Evolutionary conservation across 2,329 filamentous ascomycete species (phyloP).

Genomic region (Emmonsia crescens): DNA sequence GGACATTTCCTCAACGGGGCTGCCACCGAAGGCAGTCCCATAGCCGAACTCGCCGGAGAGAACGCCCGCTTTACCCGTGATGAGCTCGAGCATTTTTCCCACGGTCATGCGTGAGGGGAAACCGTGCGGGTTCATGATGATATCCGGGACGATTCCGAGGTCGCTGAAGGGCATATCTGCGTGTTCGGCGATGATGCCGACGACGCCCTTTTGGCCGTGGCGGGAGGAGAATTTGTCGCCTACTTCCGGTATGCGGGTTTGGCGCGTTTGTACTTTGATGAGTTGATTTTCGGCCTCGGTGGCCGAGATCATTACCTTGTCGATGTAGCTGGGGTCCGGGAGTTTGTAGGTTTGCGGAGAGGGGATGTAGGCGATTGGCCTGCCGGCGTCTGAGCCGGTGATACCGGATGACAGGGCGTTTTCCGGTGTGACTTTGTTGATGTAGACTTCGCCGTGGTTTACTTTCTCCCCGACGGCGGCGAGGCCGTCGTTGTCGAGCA

Average conservation of each 20-base stretch:
- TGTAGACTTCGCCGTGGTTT: constrained; percentile 68
- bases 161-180: constrained; percentile 96
- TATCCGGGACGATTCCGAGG: constrained; percentile 81
- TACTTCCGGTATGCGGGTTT: constrained; percentile 86
- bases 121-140: constrained; percentile 99
- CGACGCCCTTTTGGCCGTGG: constrained; percentile 96
- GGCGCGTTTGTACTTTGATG: constrained; percentile 91
- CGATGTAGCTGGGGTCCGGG: constrained; percentile 75
- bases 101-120: constrained; percentile 99
- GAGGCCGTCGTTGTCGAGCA: constrained; percentile 76
- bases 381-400: constrained; percentile 46
- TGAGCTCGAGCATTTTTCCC: constrained; percentile 89
- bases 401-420: constrained; percentile 65
- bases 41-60: constrained; percentile 78
- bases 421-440: constrained; percentile 78
- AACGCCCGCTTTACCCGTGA: constrained; percentile 88
- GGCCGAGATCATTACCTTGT: constrained; percentile 89
- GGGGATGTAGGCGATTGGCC: constrained; percentile 26
- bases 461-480: constrained; percentile 77
- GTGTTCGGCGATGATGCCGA: constrained; percentile 91
- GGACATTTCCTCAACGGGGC: constrained; percentile 80
- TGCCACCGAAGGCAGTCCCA: constrained; percentile 77
- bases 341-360: constrained; percentile 60
- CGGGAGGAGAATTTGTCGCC: constrained; percentile 98
- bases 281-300: constrained; percentile 78